These are phyloP conservation scores for Myotisia sp. DNA, from an alignment of 2,329 filamentous ascomycete genomes.

Conservation along the genomic window DNA sequence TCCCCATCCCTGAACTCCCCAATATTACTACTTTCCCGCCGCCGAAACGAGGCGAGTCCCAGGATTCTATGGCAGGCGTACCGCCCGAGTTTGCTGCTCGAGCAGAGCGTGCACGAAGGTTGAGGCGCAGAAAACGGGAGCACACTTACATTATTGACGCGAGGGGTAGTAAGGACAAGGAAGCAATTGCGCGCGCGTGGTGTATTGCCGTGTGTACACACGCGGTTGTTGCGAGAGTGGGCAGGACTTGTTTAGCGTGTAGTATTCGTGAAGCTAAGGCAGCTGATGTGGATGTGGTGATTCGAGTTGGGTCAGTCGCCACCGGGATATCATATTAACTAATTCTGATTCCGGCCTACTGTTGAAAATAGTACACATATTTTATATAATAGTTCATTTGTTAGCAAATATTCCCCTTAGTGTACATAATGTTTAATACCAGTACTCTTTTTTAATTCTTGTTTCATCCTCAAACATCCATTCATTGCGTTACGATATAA, in stretches of 20 bases:
- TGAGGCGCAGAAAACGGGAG: slow-evolving; percentile 1
- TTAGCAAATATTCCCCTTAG: too few relatives aligned
- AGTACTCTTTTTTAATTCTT: too few relatives aligned
- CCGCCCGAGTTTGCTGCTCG: not conserved
- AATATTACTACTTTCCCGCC: slow-evolving; percentile 11
- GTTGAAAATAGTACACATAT: too few relatives aligned
- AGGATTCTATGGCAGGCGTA: too few relatives aligned
- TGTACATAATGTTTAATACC: too few relatives aligned
- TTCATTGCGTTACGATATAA: too few relatives aligned
- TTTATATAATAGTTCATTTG: too few relatives aligned
- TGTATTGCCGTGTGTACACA: slow-evolving; percentile 29
- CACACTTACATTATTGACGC: slow-evolving; percentile 24
- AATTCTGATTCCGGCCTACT: too few relatives aligned
- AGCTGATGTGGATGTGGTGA: slow-evolving; percentile 24
- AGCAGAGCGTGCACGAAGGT: not conserved
- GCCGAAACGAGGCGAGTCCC: not conserved
- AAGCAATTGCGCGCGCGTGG: slow-evolving; percentile 32
- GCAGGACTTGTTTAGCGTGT: slow-evolving; percentile 28
- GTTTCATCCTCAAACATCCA: too few relatives aligned
- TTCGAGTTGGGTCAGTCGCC: slow-evolving; percentile 22
- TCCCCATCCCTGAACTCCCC: slow-evolving; percentile 17
- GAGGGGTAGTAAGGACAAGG: slow-evolving; percentile 22
- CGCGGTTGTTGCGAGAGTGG: slow-evolving; percentile 28
- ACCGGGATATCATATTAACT: too few relatives aligned
- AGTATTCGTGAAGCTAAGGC: slow-evolving; percentile 32